Conservation (phyloP, 805 yeast species). For the Metschnikowia santaceciliae region DNA sequence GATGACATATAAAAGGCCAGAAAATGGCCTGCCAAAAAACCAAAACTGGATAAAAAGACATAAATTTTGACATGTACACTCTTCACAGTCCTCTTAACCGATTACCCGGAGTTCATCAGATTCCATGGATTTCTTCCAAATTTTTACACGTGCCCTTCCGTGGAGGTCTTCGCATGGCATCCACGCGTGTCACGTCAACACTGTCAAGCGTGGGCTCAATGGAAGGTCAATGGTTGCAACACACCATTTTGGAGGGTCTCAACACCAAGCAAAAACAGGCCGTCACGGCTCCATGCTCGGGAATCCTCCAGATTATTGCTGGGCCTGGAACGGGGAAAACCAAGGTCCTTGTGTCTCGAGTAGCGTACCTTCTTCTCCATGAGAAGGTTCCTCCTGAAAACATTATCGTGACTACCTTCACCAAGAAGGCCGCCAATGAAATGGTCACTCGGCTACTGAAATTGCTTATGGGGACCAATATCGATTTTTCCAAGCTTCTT, state of each 20-base stretch:
- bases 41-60: too few relatives aligned
- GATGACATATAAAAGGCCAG: too few relatives aligned
- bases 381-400: constrained; percentile 53
- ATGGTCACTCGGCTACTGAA: constrained; percentile 58
- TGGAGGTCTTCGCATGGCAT: background rate
- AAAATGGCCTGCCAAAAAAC: too few relatives aligned
- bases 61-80: too few relatives aligned
- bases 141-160: too few relatives aligned
- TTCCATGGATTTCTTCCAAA: too few relatives aligned
- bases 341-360: constrained; percentile 72
- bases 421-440: constrained; percentile 88
- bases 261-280: constrained; percentile 44
- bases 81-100: too few relatives aligned
- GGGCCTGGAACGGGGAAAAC: constrained; percentile 79
- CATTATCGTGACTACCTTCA: constrained; percentile 85
- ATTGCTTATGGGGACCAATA: constrained; percentile 30
- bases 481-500: constrained; percentile 45
- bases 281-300: constrained; percentile 27
- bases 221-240: background rate
- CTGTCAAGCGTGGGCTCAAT: background rate
- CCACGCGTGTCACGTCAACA: background rate
- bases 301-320: constrained; percentile 49
- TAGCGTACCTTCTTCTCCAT: constrained; percentile 59
- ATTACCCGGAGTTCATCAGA: too few relatives aligned
- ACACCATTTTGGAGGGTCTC: constrained; percentile 15